These are phyloP conservation scores for Candida ponderosae DNA, from an alignment of 805 yeast species.

Conservation along the genomic window DNA sequence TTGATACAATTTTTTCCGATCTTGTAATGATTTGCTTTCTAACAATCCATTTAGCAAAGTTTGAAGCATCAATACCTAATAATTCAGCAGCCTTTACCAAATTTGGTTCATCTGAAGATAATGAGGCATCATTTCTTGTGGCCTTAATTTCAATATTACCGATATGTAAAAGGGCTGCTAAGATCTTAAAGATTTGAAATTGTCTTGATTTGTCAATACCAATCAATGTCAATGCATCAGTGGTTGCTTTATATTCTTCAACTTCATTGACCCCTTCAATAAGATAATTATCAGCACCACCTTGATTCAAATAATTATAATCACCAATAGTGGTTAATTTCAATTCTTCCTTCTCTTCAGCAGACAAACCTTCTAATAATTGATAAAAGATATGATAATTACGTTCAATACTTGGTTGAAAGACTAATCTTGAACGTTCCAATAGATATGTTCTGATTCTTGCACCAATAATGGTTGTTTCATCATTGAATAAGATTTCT, in stretches of 20 bases:
- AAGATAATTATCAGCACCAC: constrained; percentile 47
- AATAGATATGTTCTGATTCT: constrained; percentile 85
- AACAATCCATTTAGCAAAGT: constrained; percentile 83
- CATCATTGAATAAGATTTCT: constrained; percentile 76
- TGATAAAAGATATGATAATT: constrained; percentile 95
- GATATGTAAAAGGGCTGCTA: constrained; percentile 84
- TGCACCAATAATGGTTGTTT: constrained; percentile 85
- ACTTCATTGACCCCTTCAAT: constrained; percentile 80
- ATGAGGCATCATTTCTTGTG: constrained; percentile 73
- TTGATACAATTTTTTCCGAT: constrained; percentile 83
- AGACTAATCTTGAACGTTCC: constrained; percentile 90
- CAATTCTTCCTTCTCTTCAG: constrained; percentile 44
- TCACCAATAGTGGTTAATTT: constrained; percentile 59
- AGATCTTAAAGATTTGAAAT: constrained; percentile 60
- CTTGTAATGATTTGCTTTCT: constrained; percentile 91
- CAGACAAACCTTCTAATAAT: constrained; percentile 62
- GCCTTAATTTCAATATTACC: constrained; percentile 89
- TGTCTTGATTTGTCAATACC: constrained; percentile 62
- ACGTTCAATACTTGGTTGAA: constrained; percentile 86
- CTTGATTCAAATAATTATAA: constrained; percentile 81
- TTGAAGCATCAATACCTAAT: constrained; percentile 66
- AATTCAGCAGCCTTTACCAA: constrained; percentile 76
- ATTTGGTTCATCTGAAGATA: constrained; percentile 82
- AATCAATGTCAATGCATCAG: constrained; percentile 68
- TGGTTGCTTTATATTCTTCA: constrained; percentile 67